phyloP scores from a whole-genome alignment of 2,329 filamentous ascomycete species.

The Colletotrichum orchidophilum region DNA sequence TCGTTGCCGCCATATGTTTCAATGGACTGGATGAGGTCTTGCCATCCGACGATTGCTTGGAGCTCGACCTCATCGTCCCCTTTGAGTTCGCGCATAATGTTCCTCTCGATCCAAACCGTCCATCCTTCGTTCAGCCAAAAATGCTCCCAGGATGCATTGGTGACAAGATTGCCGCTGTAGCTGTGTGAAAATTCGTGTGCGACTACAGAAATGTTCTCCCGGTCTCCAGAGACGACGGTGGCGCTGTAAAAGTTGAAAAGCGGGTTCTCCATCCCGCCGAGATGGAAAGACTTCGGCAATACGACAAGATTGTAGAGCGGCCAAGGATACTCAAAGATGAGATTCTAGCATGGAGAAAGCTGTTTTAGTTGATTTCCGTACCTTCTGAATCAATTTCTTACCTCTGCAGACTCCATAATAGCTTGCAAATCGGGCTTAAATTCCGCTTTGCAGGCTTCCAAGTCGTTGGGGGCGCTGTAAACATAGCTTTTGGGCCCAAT shows the following conservation, averaged over 20 bases:
- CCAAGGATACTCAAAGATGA: conserved; percentile 90
- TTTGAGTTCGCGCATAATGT: conserved; percentile 9
- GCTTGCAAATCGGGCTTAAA: conserved; percentile 91
- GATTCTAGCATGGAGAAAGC: conserved; percentile 46
- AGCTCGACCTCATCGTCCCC: conserved; percentile 16
- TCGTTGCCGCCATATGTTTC: conserved; percentile 1
- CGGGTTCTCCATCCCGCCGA: conserved; percentile 79
- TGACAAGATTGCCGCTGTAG: conserved; percentile 30
- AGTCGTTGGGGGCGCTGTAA: conserved; percentile 86
- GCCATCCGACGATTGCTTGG: conserved; percentile 17
- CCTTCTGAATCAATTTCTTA: neutral
- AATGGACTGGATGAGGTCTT: conserved; percentile 14
- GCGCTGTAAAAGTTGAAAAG: conserved; percentile 70
- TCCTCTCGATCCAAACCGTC: conserved; percentile 18
- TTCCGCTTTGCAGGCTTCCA: conserved; percentile 87
- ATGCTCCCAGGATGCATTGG: conserved; percentile 30
- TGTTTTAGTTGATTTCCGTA: neutral
- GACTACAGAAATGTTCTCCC: neutral
- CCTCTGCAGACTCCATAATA: conserved; percentile 85
- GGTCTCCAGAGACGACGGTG: conserved; percentile 4
- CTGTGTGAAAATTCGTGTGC: conserved; percentile 23
- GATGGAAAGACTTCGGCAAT: conserved; percentile 60
- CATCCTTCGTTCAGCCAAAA: conserved; percentile 27
- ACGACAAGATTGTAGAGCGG: conserved; percentile 94
- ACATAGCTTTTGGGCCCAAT: conserved; percentile 90